Conservation (phyloP, 2,329 filamentous ascomycete genomes). For the Arthroderma sp. region DNA sequence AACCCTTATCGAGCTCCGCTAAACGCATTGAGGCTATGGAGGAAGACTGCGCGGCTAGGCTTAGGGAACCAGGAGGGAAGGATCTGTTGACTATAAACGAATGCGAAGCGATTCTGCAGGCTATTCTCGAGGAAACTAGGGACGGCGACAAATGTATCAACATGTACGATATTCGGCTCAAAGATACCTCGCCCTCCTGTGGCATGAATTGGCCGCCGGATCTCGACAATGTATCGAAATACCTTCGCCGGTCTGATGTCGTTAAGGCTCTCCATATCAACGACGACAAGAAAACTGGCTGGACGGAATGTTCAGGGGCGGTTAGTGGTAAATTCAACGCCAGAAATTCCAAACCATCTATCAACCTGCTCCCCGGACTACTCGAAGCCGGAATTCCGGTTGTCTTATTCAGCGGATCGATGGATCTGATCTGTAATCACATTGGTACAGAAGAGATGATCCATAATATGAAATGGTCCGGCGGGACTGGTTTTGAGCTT, state of each 20-base stretch:
- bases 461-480: slow-evolving; percentile 81
- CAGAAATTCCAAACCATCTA: slow-evolving; percentile 56
- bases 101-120: slow-evolving; percentile 67
- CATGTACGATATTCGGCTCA: slow-evolving; percentile 92
- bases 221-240: slow-evolving; percentile 61
- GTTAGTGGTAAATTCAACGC: slow-evolving; percentile 62
- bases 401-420: slow-evolving; percentile 80
- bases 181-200: slow-evolving; percentile 67
- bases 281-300: slow-evolving; percentile 67
- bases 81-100: slow-evolving; percentile 52
- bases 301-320: slow-evolving; percentile 75
- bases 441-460: slow-evolving; percentile 86
- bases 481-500: slow-evolving; percentile 78
- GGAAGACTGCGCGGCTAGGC: slow-evolving; percentile 49
- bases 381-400: slow-evolving; percentile 60
- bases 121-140: slow-evolving; percentile 56
- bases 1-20: slow-evolving; percentile 51
- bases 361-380: slow-evolving; percentile 63
- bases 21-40: slow-evolving; percentile 56
- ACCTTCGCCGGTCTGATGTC: slow-evolving; percentile 73
- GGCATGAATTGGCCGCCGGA: slow-evolving; percentile 98
- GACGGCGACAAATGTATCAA: slow-evolving; percentile 57
- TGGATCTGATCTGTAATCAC: slow-evolving; percentile 96
- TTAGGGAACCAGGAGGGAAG: slow-evolving; percentile 46
- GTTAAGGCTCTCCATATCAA: slow-evolving; percentile 69